A percentile compares a stretch with the other conserved stretches of the same genome.
These are phyloP conservation scores for Leccinum uliginosum DNA, from an alignment of 768 basidiomycete genomes.

Conservation along the genomic window DNA sequence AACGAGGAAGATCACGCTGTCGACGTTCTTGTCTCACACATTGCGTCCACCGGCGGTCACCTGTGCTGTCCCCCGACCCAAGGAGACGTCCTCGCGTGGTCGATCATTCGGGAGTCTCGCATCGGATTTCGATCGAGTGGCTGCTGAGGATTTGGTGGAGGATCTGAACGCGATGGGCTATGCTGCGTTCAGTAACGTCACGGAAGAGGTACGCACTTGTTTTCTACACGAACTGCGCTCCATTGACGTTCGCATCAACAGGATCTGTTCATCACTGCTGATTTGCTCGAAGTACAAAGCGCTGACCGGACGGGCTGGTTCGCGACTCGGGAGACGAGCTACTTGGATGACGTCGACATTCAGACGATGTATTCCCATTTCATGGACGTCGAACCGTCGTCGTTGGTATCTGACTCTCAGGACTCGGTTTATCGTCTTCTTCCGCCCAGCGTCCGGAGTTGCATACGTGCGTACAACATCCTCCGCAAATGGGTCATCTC, in stretches of 20 bases:
- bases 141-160: conserved; percentile 69
- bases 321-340: conserved; percentile 45
- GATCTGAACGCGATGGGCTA: conserved; percentile 72
- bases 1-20: conserved; percentile 37
- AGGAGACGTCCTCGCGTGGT: not conserved
- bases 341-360: conserved; percentile 65
- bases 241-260: conserved; percentile 25
- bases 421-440: conserved; percentile 71
- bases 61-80: conserved; percentile 25
- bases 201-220: conserved; percentile 56
- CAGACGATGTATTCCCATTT: conserved; percentile 75
- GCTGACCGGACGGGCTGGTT: conserved; percentile 83
- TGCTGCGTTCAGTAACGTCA: conserved; percentile 72
- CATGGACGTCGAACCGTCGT: conserved; percentile 67
- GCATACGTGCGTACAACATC: conserved; percentile 70
- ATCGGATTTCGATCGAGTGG: conserved; percentile 60
- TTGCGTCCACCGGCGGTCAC: conserved; percentile 49
- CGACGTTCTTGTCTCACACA: conserved; percentile 51
- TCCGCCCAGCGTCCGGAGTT: conserved; percentile 71
- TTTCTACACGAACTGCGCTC: not conserved
- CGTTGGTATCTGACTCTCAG: conserved; percentile 65
- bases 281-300: conserved; percentile 77
- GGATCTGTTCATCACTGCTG: conserved; percentile 76
- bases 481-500: conserved; percentile 77
- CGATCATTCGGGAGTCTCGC: conserved; percentile 39